These are phyloP conservation scores for Colletotrichum higginsianum DNA, from an alignment of 2,329 filamentous ascomycete species.

Conservation along the genomic window DNA sequence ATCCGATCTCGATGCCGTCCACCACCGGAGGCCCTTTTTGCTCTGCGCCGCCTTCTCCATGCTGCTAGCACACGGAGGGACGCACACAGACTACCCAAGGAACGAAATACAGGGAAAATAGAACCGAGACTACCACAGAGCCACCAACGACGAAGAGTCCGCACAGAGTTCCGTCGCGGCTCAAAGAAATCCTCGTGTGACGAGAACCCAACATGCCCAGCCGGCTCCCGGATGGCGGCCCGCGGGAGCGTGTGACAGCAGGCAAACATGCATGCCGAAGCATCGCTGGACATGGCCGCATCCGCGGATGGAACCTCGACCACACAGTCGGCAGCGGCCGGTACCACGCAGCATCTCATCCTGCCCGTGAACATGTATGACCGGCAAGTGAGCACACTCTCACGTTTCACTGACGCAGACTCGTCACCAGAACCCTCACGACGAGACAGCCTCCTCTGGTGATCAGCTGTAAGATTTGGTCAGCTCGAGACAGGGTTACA, in stretches of 20 bases:
- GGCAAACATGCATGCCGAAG: no score
- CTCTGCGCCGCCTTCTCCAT: background rate
- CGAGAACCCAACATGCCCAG: no score
- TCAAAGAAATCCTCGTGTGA: no score
- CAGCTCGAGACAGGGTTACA: background rate
- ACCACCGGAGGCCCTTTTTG: background rate
- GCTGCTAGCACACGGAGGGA: no score
- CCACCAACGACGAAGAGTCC: no score
- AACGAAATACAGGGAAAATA: no score
- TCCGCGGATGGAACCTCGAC: background rate
- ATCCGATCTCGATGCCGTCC: conserved; percentile 1
- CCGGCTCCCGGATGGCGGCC: no score
- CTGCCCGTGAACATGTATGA: background rate
- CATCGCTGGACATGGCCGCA: no score
- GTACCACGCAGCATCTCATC: background rate
- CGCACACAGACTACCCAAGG: no score
- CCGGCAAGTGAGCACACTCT: background rate
- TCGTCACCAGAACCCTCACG: background rate
- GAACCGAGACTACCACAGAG: no score
- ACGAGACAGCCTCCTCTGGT: background rate
- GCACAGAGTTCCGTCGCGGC: no score
- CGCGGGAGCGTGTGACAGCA: no score
- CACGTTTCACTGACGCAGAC: background rate
- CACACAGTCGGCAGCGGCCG: background rate
- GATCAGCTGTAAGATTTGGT: background rate